These are phyloP conservation scores for Mycothermus thermophilus DNA, from an alignment of 495 filamentous ascomycete species.

Conservation along the genomic window DNA sequence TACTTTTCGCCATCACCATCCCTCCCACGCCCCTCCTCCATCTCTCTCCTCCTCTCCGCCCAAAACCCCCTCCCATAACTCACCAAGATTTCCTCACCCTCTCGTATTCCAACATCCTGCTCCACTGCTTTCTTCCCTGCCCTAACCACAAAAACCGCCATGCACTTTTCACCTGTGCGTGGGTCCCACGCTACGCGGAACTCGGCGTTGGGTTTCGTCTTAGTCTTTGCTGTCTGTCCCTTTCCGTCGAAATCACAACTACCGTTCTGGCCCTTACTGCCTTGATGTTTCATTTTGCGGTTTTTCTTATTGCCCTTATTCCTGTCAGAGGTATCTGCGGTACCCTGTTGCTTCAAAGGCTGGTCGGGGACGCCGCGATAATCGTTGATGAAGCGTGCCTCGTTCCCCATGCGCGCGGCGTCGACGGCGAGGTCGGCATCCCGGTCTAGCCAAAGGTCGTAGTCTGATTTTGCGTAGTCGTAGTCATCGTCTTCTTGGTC, in stretches of 20 bases:
- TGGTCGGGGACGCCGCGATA: slow-evolving; percentile 44
- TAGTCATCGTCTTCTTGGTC: slow-evolving; percentile 16
- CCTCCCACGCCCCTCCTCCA: slow-evolving; percentile 8
- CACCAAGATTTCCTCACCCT: slow-evolving; percentile 35
- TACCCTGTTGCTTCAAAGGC: background rate
- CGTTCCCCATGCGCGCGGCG: slow-evolving; percentile 47
- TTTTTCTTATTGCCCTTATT: background rate
- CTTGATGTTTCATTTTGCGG: background rate
- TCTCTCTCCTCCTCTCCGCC: slow-evolving; percentile 17
- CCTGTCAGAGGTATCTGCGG: background rate
- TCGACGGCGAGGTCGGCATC: slow-evolving; percentile 49
- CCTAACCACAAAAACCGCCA: slow-evolving; percentile 49
- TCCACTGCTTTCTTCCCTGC: slow-evolving; percentile 39
- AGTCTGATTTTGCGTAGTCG: slow-evolving; percentile 40
- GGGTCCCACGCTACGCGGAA: slow-evolving; percentile 42
- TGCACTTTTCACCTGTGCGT: slow-evolving; percentile 32
- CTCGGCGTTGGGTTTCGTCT: slow-evolving; percentile 42
- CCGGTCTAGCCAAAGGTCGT: slow-evolving; percentile 51
- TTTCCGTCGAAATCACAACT: too few species aligned
- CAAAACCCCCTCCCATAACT: slow-evolving; percentile 64
- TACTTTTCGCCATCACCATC: background rate
- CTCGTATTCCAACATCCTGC: slow-evolving; percentile 19
- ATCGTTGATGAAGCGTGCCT: slow-evolving; percentile 62
- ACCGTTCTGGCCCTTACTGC: too few species aligned
- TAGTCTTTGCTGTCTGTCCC: background rate